Evolutionary conservation across 2,329 filamentous ascomycete genomes (phyloP), one percentile per base, ranked within the genome.

Genomic region (Colletotrichum filicis): DNA sequence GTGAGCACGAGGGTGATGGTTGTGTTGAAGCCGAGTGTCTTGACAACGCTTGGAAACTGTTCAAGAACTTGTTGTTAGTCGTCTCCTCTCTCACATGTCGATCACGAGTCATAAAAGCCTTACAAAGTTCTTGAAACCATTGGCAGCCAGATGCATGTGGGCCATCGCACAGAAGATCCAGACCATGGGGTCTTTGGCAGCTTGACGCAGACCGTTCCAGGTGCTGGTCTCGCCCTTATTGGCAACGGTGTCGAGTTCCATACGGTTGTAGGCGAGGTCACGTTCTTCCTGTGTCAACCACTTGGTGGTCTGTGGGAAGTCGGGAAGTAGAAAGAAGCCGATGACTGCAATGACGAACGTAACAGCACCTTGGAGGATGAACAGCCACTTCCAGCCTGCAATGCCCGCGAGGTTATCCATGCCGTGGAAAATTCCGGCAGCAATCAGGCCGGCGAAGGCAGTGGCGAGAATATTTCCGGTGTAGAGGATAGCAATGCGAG

Each of bases 371-470:
- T 85, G 80, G 19, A 86, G 79, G 58, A 85, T 81, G 75, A 84
- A 85, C 1, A 85, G 76, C 84, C 84, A 86, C 63, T 79, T 76
- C 85, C 84, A 86, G n/a, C 82, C 83, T 5, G 75, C 75, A 12
- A 85, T 72, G 1, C 83, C 82, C 30, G 67, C 74, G 3, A 74
- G 75, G n/a, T 80, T 79, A 65, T 85, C 82, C 83, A 93, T 87
- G 52, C 89, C 87, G 22, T 83, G 82, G 0, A 90, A 91, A 61
- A 95, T 92, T 6, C 91, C 88, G 1, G 89, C 90, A 2, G 89
- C 88, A 26, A 92, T 84, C n/a, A 92, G 82, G 1, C 91, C 92
- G 0, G 91, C 91, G 77, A 94, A 93, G 0, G 92, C 92, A 0
- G 91, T 91, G 0, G 90, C 91, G 6, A 94, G 86, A 12, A 94